Base-by-base conservation (phyloP, 2,329 filamentous ascomycete species). In the Verticillium nonalfalfae region DNA sequence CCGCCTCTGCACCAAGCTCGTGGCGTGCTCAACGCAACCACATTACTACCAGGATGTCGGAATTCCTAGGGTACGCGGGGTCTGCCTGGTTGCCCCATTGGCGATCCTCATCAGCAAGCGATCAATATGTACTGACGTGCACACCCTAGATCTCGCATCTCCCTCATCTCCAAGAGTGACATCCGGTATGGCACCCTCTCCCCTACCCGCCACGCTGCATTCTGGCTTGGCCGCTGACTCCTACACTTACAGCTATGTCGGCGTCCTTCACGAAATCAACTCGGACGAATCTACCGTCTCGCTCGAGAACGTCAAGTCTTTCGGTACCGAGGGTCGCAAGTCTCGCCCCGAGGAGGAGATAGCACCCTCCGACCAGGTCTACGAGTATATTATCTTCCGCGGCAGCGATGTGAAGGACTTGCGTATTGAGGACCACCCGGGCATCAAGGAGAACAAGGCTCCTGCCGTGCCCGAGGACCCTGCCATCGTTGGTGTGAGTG, bases 321-420 rank as follows among this genome's bases (percentile, higher is more conserved):
- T 89, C 73, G 95, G 95, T 68, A 97, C 95, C 35, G 95, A 99
- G 79, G 93, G 93, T 61, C 91, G 95, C 66, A 89, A 89, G 72
- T 86, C 83, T 67, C 87, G 89, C 68, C 88, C 89, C 18, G 85
- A 89, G 18, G 90, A 96, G 66, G 93, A 97, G 77, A 90, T 97
- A 62, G 79, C 90, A 40, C 85, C 92, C 3, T 94, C 91, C 38
- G 89, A 95, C 64, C 91, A 91, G 73, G 85, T 97, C 71, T 99
- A 97, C 81, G 95, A 98, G 74, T 98, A 97, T 79, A 98, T 99
- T 72, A 93, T 99, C 66, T 99, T 99, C 77, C 90, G 94, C 64
- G 95, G 95, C 69, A 97, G 92, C 75, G 95, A 99, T 81, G 95
- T 99, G 73, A 99, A 99, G 79, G 95, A 99, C 75, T 83, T 99